These are phyloP conservation scores for Moesziomyces aphidis DNA, from an alignment of 1,284 basidiomycete species.

Conservation along the genomic window DNA sequence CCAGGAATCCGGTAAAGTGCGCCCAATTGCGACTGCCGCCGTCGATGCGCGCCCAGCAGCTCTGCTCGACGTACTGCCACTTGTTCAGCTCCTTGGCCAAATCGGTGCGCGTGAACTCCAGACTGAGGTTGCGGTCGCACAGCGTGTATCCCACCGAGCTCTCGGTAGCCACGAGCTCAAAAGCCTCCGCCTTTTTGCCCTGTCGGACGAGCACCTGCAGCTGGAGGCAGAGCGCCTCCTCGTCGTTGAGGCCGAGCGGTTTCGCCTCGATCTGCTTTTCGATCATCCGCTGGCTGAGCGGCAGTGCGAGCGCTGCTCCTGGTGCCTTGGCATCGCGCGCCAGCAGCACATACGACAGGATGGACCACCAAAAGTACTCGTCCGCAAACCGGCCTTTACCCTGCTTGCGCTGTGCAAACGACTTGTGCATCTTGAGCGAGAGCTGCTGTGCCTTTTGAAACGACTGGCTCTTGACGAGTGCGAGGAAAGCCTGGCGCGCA, in stretches of 20 bases:
- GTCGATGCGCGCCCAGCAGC: conserved; percentile 71
- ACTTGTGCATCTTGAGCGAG: conserved; percentile 38
- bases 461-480: conserved; percentile 65
- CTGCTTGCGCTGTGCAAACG: conserved; percentile 75
- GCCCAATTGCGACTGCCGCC: conserved; percentile 46
- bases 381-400: conserved; percentile 81
- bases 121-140: conserved; percentile 78
- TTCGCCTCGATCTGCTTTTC: conserved; percentile 77
- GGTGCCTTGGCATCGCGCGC: conserved; percentile 49
- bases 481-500: conserved; percentile 81
- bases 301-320: conserved; percentile 75
- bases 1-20: conserved; percentile 24
- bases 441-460: conserved; percentile 65
- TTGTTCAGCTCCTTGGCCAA: conserved; percentile 36
- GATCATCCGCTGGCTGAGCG: conserved; percentile 74
- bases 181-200: conserved; percentile 70
- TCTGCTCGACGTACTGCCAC: conserved; percentile 74
- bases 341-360: conserved; percentile 80
- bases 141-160: conserved; percentile 73
- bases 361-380: conserved; percentile 83
- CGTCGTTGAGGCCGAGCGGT: conserved; percentile 76
- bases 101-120: conserved; percentile 71
- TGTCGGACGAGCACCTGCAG: conserved; percentile 78
- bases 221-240: conserved; percentile 82
- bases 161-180: conserved; percentile 74